phyloP scores from a whole-genome alignment of 495 filamentous ascomycete species.

The Penicillium canescens region DNA sequence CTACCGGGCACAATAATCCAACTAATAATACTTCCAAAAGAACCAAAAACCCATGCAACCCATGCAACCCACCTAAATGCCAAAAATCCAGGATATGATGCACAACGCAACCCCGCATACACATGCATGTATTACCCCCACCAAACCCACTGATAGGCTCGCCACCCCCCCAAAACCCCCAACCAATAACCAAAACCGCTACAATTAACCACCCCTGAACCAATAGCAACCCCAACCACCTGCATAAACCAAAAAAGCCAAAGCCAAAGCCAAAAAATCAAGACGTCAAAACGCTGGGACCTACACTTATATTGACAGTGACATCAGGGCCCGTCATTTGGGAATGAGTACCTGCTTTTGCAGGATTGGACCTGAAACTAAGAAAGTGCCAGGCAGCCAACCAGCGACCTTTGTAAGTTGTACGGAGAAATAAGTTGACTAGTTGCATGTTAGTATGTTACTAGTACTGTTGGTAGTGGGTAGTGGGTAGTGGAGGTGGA shows the following conservation, averaged over 20 bases:
- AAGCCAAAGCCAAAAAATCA: no score
- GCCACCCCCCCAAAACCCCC: conserved; percentile 3
- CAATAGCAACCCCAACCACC: background rate
- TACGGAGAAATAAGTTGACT: background rate
- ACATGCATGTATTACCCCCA: no score
- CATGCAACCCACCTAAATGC: no score
- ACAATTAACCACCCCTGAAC: background rate
- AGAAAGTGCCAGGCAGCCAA: background rate
- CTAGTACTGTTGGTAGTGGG: no score
- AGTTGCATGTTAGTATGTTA: no score
- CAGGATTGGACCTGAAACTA: background rate
- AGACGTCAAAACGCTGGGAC: background rate
- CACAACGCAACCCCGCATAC: no score
- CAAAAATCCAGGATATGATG: no score
- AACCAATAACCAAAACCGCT: background rate
- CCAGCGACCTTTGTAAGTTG: background rate
- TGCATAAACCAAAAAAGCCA: background rate
- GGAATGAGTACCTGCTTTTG: conserved; percentile 3
- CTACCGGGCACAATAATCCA: no score
- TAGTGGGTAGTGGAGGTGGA: no score
- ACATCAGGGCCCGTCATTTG: conserved; percentile 16
- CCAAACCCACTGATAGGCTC: conserved; percentile 2
- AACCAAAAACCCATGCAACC: no score
- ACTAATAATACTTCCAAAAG: no score
- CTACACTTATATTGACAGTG: conserved; percentile 8